Percentiles rank a stretch among this genome's conserved stretches.
Conservation (phyloP, 1,284 basidiomycete genomes). For the Trichosporon sp. region DNA sequence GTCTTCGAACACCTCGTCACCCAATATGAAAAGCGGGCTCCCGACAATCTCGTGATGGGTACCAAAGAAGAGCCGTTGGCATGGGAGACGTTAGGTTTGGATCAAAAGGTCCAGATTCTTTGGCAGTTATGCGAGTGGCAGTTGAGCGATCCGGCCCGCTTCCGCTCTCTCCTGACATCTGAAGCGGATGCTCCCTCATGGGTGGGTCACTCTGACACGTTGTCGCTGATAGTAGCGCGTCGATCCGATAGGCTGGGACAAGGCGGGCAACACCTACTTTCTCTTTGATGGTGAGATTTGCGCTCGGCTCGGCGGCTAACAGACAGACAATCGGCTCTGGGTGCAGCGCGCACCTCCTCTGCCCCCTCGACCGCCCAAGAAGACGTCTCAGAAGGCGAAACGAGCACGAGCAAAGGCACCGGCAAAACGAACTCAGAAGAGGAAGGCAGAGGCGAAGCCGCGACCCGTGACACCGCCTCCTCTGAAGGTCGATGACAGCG, state of each 20-base stretch:
- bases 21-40: slow-evolving; percentile 43
- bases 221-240: slow-evolving; percentile 42
- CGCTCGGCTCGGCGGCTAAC: neutral
- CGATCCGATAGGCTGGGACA: slow-evolving; percentile 54
- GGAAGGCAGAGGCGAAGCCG: slow-evolving; percentile 10
- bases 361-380: slow-evolving; percentile 31
- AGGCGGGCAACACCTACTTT: slow-evolving; percentile 53
- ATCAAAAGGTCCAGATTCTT: slow-evolving; percentile 50
- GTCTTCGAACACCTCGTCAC: slow-evolving; percentile 43
- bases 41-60: slow-evolving; percentile 37
- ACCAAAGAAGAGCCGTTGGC: slow-evolving; percentile 40
- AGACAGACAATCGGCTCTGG: slow-evolving; percentile 54
- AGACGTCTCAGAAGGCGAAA: slow-evolving; percentile 36
- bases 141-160: slow-evolving; percentile 51
- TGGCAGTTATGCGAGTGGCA: slow-evolving; percentile 56
- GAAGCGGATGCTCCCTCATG: slow-evolving; percentile 52
- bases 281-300: slow-evolving; percentile 51
- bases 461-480: slow-evolving; percentile 12
- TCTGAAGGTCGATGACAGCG: neutral
- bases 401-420: slow-evolving; percentile 9
- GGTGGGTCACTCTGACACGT: slow-evolving; percentile 34
- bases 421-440: slow-evolving; percentile 26
- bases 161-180: slow-evolving; percentile 50
- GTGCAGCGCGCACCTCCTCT: slow-evolving; percentile 48
- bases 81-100: slow-evolving; percentile 51